These are phyloP conservation scores for Sugiyamaella americana DNA, from an alignment of 805 yeast species.

Conservation along the genomic window DNA sequence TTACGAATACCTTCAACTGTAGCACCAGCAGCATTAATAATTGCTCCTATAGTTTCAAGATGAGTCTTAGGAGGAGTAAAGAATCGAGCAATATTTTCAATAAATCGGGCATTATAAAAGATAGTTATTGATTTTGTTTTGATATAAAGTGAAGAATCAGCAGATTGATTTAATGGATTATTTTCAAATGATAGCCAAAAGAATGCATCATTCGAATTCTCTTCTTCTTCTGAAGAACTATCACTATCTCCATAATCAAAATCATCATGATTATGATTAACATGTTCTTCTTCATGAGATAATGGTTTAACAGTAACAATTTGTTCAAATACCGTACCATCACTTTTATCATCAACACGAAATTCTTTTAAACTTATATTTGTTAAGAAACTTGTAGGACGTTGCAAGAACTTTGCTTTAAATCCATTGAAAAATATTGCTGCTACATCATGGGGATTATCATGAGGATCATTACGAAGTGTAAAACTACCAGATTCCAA, in stretches of 20 bases:
- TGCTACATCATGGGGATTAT: conserved; percentile 47
- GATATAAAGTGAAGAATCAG: conserved; percentile 71
- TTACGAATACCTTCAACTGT: conserved; percentile 86
- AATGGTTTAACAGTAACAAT: conserved; percentile 70
- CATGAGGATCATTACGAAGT: conserved; percentile 41
- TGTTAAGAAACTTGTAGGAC: conserved; percentile 71
- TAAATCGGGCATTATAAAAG: conserved; percentile 77
- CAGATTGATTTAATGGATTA: conserved; percentile 77
- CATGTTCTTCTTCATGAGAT: conserved; percentile 37
- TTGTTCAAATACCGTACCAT: conserved; percentile 72
- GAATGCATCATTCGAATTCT: conserved; percentile 45
- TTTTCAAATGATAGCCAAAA: conserved; percentile 77
- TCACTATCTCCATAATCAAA: background rate
- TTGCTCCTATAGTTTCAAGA: conserved; percentile 80
- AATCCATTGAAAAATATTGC: conserved; percentile 81
- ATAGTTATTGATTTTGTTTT: conserved; percentile 83
- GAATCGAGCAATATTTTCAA: conserved; percentile 67
- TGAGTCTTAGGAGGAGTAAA: conserved; percentile 85
- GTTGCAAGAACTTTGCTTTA: conserved; percentile 59
- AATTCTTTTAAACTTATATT: conserved; percentile 74
- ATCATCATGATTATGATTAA: background rate
- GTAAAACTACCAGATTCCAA: conserved; percentile 74
- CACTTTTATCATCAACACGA: conserved; percentile 81
- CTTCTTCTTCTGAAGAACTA: background rate
- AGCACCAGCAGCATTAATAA: conserved; percentile 90